These are phyloP conservation scores for Aspergillus haitiensis DNA, from an alignment of 495 filamentous ascomycete genomes.

Conservation along the genomic window DNA sequence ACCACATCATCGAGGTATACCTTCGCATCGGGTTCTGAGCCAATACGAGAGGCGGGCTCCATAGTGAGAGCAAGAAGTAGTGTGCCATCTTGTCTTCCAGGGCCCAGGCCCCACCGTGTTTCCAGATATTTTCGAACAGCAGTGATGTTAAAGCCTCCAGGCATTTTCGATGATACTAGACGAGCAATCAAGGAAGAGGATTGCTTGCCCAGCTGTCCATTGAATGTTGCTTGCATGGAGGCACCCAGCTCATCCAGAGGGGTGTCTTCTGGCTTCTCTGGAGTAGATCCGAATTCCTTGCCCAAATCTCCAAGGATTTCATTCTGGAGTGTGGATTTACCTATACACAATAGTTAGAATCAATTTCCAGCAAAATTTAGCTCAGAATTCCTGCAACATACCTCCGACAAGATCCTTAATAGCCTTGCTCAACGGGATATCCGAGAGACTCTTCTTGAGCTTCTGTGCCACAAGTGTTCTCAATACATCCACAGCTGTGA, in stretches of 20 bases:
- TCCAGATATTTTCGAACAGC: slow-evolving; percentile 90
- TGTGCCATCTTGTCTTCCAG: slow-evolving; percentile 89
- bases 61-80: slow-evolving; percentile 86
- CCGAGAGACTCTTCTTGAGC: slow-evolving; percentile 86
- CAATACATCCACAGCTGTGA: slow-evolving; percentile 86
- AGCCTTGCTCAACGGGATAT: slow-evolving; percentile 92
- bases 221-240: slow-evolving; percentile 96
- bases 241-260: slow-evolving; percentile 94
- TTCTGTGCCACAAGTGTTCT: slow-evolving; percentile 95
- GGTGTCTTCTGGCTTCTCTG: slow-evolving; percentile 97
- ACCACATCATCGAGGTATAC: slow-evolving; percentile 81
- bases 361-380: neutral
- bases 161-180: slow-evolving; percentile 98
- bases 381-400: slow-evolving; percentile 44
- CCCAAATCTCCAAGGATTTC: slow-evolving; percentile 94
- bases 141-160: slow-evolving; percentile 98
- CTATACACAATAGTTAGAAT: slow-evolving; percentile 41
- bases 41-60: slow-evolving; percentile 86
- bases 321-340: slow-evolving; percentile 97
- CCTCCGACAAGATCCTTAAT: slow-evolving; percentile 99
- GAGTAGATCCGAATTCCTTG: slow-evolving; percentile 97
- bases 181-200: slow-evolving; percentile 90
- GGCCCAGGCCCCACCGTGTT: slow-evolving; percentile 84
- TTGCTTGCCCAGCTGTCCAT: slow-evolving; percentile 96
- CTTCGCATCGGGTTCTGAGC: slow-evolving; percentile 87